Evolutionary conservation across 441 rosid species (phyloP).

Genomic region (Kokia cookei): DNA sequence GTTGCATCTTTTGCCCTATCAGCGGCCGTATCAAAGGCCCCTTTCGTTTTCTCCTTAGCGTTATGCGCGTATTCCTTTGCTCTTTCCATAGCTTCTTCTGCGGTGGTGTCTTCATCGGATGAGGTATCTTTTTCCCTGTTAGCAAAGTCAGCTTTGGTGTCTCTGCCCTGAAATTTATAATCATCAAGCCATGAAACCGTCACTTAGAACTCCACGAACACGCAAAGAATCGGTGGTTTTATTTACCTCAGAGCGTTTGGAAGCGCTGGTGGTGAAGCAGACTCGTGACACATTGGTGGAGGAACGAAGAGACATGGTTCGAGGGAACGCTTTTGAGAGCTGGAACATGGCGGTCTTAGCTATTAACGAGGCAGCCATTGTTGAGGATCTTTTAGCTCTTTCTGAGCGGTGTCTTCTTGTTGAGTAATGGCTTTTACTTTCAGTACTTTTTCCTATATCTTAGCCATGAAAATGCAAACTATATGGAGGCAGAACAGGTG

Average conservation of each 20-base stretch:
- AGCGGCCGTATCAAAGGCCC: not conserved
- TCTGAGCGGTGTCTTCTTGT: not conserved
- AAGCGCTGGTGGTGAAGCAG: slow-evolving; percentile 49
- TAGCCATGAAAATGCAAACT: slow-evolving; percentile 9
- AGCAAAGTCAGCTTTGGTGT: slow-evolving; percentile 19
- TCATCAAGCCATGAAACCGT: not conserved
- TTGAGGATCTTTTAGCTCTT: not conserved
- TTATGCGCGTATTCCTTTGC: not conserved
- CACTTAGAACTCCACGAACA: not conserved
- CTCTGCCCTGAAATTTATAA: slow-evolving; percentile 28
- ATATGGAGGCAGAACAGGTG: slow-evolving; percentile 3
- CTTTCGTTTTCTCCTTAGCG: not conserved
- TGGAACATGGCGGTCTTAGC: slow-evolving; percentile 29
- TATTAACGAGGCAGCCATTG: slow-evolving; percentile 45
- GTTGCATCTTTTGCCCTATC: not conserved
- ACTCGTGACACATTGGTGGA: slow-evolving; percentile 38
- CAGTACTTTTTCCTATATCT: not conserved
- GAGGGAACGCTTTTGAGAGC: slow-evolving; percentile 41
- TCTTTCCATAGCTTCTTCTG: not conserved
- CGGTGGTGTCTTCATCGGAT: not conserved
- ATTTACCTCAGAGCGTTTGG: slow-evolving; percentile 15
- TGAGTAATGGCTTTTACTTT: not conserved
- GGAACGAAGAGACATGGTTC: slow-evolving; percentile 15
- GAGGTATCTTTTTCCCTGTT: slow-evolving; percentile 21
- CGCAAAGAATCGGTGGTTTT: not conserved